Conservation (phyloP, 1,139 yeast genomes). For the Blastobotrys indianensis region DNA sequence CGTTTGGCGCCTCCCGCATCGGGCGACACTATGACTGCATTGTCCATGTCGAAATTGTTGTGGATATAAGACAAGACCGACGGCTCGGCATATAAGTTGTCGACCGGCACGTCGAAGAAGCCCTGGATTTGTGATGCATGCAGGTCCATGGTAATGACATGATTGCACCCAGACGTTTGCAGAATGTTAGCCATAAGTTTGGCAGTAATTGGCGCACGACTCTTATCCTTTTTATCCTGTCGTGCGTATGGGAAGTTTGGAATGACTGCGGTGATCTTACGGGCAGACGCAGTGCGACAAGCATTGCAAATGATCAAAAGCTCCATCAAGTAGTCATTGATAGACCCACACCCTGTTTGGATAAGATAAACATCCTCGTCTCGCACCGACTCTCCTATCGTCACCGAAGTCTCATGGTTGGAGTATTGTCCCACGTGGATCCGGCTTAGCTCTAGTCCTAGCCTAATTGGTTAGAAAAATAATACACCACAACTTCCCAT, state of each 20-base stretch:
- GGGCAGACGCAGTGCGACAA: conserved; percentile 89
- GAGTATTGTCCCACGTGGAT: conserved; percentile 43
- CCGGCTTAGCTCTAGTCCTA: conserved; percentile 37
- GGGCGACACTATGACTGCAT: conserved; percentile 82
- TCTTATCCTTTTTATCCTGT: conserved; percentile 93
- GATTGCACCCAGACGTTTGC: conserved; percentile 93
- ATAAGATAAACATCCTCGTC: conserved; percentile 87
- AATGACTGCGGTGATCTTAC: conserved; percentile 89
- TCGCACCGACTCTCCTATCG: conserved; percentile 91
- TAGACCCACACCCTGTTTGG: conserved; percentile 85
- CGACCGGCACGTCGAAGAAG: conserved; percentile 94
- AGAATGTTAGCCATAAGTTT: conserved; percentile 91
- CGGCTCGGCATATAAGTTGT: conserved; percentile 93
- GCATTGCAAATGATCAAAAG: conserved; percentile 88
- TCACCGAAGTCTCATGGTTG: conserved; percentile 77
- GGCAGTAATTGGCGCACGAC: conserved; percentile 96
- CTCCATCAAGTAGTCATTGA: conserved; percentile 84
- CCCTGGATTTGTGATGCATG: conserved; percentile 99
- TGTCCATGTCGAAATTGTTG: conserved; percentile 48
- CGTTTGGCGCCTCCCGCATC: conserved; percentile 99
- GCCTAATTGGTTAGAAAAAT: conserved; percentile 17
- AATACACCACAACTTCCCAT: background rate
- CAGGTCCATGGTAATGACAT: conserved; percentile 93
- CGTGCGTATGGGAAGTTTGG: conserved; percentile 98
- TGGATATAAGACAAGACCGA: conserved; percentile 84